Evolutionary conservation across 495 filamentous ascomycete genomes (phyloP), one percentile per base, ranked within the genome.

Genomic region (Xylaria sp.): DNA sequence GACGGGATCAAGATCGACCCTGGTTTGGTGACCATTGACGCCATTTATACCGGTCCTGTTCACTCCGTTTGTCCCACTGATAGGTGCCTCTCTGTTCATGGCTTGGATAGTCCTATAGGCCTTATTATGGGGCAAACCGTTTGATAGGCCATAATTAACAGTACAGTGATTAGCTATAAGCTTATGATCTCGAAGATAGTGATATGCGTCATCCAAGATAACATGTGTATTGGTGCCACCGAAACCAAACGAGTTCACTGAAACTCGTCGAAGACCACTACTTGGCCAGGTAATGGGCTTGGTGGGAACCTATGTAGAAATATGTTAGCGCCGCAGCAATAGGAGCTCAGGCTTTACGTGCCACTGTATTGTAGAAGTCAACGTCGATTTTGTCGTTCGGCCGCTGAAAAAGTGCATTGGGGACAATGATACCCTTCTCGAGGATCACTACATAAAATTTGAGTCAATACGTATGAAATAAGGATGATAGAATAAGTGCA

Each of bases 181-280:
- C 7, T 65, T 41, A 7, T 50, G 72, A 3, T 72, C 68, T 61
- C 55, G 67, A 19, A 75, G 74, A 68, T 74, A 72, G 61, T 79
- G 64, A 33, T 57, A 61, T 29, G 71, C 76, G 43, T 79, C 80
- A 44, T 91, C 88, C 0, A 91, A 15, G 41, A 91, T 82, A 6
- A 79, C 81, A 70, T 92, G 88, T 0, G 83, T 81, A 72, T 91
- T 91, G 17, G 86, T 77, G 5, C 89, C 89, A 9, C 89, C 89
- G 71, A 84, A 89, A 0, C 89, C 89, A 62, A 87, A 90, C 15
- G 81, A 87, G 67, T 88, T 90, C 17, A 90, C 78, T 3, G 82
- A 85, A 1, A 80, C 77, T 26, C 88, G 80, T 0, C 84, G 80
- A 1, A 82, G 67, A 4, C 78, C 78, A 48, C 72, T 67, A 40